Evolutionary conservation across 805 yeast species (phyloP).

Genomic region (Yamadazyma philogaea): DNA sequence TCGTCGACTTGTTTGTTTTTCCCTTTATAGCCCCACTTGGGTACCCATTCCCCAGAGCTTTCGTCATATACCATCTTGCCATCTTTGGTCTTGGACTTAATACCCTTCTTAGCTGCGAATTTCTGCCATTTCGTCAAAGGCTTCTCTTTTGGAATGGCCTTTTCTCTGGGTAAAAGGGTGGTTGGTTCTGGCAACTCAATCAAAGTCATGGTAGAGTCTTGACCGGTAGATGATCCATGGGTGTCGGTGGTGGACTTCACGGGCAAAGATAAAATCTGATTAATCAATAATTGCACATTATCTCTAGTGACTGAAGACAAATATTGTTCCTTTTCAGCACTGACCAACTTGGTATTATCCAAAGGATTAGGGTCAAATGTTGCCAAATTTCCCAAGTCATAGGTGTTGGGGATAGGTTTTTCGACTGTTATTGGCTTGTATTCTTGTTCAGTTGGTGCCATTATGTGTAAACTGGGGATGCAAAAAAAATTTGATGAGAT

Average conservation of each 20-base stretch:
- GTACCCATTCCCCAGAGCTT: slow-evolving; percentile 89
- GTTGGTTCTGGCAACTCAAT: slow-evolving; percentile 81
- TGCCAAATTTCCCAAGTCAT: slow-evolving; percentile 87
- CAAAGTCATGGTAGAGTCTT: slow-evolving; percentile 74
- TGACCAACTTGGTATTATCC: slow-evolving; percentile 56
- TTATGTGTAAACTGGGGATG: neutral
- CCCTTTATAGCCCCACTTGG: slow-evolving; percentile 98
- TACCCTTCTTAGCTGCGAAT: slow-evolving; percentile 95
- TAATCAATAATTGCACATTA: slow-evolving; percentile 85
- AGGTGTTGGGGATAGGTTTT: slow-evolving; percentile 83
- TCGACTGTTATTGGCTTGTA: slow-evolving; percentile 81
- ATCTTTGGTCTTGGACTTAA: slow-evolving; percentile 81
- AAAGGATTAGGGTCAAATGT: slow-evolving; percentile 88
- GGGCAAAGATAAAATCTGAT: slow-evolving; percentile 88
- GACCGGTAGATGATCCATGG: slow-evolving; percentile 54
- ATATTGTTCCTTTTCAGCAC: slow-evolving; percentile 59
- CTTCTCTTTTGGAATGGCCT: slow-evolving; percentile 89
- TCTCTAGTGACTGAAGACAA: slow-evolving; percentile 75
- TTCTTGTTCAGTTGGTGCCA: slow-evolving; percentile 16
- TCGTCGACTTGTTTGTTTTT: slow-evolving; percentile 79
- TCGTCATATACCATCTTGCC: slow-evolving; percentile 91
- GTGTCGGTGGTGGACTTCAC: slow-evolving; percentile 82
- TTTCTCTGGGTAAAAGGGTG: slow-evolving; percentile 87
- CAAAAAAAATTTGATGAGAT: slow-evolving; percentile 15
- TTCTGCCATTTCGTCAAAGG: slow-evolving; percentile 95